Percentiles rank a stretch among this genome's conserved stretches.
Evolutionary conservation across 139 green algal species (phyloP).

Genomic region (Closterium sp.): DNA sequence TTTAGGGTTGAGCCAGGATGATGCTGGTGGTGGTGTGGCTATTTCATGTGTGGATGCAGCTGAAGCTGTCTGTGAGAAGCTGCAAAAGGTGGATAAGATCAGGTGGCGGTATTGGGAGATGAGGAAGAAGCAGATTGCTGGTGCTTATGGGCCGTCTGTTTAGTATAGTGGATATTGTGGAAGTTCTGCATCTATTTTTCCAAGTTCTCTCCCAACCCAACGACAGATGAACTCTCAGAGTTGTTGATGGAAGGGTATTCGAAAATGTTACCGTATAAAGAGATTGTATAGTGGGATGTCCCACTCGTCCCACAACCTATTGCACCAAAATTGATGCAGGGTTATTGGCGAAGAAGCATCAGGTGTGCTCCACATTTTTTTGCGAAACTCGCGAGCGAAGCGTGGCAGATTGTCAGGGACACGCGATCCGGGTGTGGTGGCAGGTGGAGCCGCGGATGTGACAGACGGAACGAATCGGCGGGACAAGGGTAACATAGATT

Average conservation of each 20-base stretch:
- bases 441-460: background rate
- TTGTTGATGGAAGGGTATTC: no score
- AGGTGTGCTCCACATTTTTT: no score
- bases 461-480: background rate
- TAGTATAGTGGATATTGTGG: background rate
- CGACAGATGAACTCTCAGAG: no score
- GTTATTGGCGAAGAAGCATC: no score
- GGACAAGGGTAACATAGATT: background rate
- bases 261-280: no score
- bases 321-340: no score
- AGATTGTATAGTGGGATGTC: no score
- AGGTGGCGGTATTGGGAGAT: background rate
- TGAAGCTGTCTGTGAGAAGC: background rate
- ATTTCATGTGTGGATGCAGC: background rate
- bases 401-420: background rate
- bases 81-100: background rate
- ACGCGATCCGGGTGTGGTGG: background rate
- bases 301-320: no score
- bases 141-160: background rate
- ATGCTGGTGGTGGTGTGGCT: background rate
- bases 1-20: background rate
- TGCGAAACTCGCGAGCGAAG: background rate
- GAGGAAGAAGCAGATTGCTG: background rate
- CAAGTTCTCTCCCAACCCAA: no score
- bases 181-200: background rate